A percentile compares a stretch with the other conserved stretches of the same genome.
phyloP scores from a whole-genome alignment of 1,284 basidiomycete genomes.

The Stygiomarasmius scandens region DNA sequence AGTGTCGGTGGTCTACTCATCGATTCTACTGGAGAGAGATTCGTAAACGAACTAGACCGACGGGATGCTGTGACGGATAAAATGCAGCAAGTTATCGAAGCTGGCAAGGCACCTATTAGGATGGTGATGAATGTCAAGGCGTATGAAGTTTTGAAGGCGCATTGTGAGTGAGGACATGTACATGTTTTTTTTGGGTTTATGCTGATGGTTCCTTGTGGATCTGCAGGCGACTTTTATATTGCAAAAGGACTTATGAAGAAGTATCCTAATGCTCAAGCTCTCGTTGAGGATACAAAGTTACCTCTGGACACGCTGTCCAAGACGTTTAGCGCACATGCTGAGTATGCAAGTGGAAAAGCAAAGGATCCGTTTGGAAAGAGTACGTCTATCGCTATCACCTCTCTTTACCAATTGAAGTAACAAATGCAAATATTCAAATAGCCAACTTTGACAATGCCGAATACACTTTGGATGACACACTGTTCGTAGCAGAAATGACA shows the following conservation, averaged over 20 bases:
- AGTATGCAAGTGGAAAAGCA: conserved; percentile 18
- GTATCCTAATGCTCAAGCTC: conserved; percentile 69
- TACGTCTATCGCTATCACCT: conserved; percentile 1
- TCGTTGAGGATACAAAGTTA: conserved; percentile 82
- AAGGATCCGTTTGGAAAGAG: conserved; percentile 79
- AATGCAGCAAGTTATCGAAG: conserved; percentile 62
- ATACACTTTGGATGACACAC: conserved; percentile 12
- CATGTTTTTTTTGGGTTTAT: background rate
- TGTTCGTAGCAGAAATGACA: background rate
- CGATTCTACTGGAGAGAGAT: conserved; percentile 78
- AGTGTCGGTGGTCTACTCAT: conserved; percentile 85
- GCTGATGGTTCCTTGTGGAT: background rate
- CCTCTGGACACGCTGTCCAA: conserved; percentile 63
- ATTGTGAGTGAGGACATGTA: conserved; percentile 30
- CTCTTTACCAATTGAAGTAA: no score
- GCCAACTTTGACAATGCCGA: conserved; percentile 21
- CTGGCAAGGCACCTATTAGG: conserved; percentile 77
- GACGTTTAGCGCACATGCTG: conserved; percentile 60
- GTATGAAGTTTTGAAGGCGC: conserved; percentile 83
- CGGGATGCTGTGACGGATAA: conserved; percentile 81
- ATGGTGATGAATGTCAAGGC: conserved; percentile 78
- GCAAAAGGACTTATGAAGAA: conserved; percentile 87
- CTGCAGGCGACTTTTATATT: conserved; percentile 78
- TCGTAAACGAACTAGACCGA: conserved; percentile 86
- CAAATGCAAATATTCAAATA: no score